Base-by-base conservation (phyloP, 805 yeast species). In the Starmerella apicola region DNA sequence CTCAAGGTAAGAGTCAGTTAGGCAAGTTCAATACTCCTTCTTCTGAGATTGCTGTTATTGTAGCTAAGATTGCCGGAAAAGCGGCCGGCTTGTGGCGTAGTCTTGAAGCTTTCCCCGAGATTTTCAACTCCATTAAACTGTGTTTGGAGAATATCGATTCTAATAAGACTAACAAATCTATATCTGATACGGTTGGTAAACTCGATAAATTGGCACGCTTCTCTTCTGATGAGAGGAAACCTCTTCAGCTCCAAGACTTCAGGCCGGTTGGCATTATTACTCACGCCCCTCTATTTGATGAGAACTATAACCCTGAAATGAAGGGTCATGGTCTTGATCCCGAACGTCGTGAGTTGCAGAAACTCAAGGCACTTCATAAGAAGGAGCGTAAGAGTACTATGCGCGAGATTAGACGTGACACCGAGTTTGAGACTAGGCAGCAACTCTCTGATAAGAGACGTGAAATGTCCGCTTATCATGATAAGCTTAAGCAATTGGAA, bases 261-360 rank as follows among this genome's bases (percentile, higher is more conserved):
- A 74, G 72, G 54, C 84, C 94, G 19, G 57, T 91, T 41, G 81
- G 95, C 3, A 81, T 91, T 54, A 78, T 85, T 30, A 72, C 94
- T 2, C 72, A 71, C 53, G 80, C 85, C 27, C 99, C 99, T 49
- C 78, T 81, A 62, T 91, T 80, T 58, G 96, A 88, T 63, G 97
- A 84, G 55, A 84, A 85, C 67, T 91, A 78, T 72, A 88, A 86
- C 64, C 95, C 95, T 41, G 95, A 84, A 57, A 82, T 77, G 73
- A 86, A 82, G 64, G 81, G 93, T 7, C 81, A 84, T 59, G 95
- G 88, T 59, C 72, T 80, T 38, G 81, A 86, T 58, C 70, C 76
- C 51, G 76, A 79, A 44, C 71, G 91, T 61, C 82, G 77, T 50
- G 97, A 91, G 60, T 63, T 82, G 51, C 71, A 70, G 58, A 91